A percentile compares a stretch with the other conserved stretches of the same genome.
phyloP scores from a whole-genome alignment of 169 alveolate species.

The Cryptosporidium andersoni region DNA sequence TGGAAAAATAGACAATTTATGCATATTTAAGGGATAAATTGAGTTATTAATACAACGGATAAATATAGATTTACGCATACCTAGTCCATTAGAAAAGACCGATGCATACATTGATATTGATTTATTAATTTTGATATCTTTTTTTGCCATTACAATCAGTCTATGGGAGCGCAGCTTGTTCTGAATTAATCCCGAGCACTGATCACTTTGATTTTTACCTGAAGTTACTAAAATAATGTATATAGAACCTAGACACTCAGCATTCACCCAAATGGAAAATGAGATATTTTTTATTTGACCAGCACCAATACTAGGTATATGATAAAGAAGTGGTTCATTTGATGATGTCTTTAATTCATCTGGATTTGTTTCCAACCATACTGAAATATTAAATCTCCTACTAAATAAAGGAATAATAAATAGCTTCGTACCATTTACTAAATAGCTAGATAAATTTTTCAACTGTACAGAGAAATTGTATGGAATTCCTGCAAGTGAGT shows the following conservation, averaged over 20 bases:
- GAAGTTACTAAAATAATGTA: conserved; percentile 33
- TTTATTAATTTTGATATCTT: not conserved
- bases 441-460: too few species aligned
- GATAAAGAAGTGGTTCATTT: too few species aligned
- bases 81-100: conserved; percentile 34
- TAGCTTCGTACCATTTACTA: too few species aligned
- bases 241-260: conserved; percentile 41
- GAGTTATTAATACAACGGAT: conserved; percentile 15
- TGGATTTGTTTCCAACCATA: too few species aligned
- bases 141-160: conserved; percentile 20
- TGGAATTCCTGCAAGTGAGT: too few species aligned
- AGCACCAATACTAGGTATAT: too few species aligned
- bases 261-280: conserved; percentile 45
- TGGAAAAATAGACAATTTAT: conserved; percentile 34
- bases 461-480: too few species aligned
- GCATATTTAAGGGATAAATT: not conserved
- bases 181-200: not conserved
- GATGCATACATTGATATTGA: conserved; percentile 29
- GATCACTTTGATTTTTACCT: not conserved
- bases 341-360: too few species aligned
- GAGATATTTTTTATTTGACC: too few species aligned
- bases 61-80: not conserved
- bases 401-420: too few species aligned
- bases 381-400: too few species aligned
- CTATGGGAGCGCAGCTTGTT: not conserved